These are phyloP conservation scores for Pleurotus citrinopileatus DNA, from an alignment of 768 basidiomycete species.

Conservation along the genomic window DNA sequence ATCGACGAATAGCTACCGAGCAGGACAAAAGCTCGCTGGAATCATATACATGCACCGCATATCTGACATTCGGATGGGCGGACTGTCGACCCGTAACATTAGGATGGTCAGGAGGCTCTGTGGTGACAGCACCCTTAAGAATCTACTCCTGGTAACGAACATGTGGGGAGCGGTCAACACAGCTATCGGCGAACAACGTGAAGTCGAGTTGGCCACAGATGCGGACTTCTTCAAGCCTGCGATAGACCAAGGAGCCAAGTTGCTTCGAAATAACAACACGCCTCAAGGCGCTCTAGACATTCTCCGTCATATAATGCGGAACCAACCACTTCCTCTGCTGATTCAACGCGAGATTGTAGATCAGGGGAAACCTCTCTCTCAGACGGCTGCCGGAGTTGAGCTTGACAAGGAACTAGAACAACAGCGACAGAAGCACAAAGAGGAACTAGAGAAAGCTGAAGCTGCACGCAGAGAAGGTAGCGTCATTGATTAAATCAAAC, in stretches of 20 bases:
- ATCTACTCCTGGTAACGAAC: slow-evolving; percentile 42
- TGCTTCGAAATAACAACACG: slow-evolving; percentile 2
- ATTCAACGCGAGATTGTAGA: slow-evolving; percentile 59
- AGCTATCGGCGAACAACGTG: slow-evolving; percentile 21
- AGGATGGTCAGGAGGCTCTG: slow-evolving; percentile 42
- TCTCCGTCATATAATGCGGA: slow-evolving; percentile 31
- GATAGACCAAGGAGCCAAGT: background rate
- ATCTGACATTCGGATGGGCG: slow-evolving; percentile 31
- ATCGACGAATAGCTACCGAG: slow-evolving; percentile 10
- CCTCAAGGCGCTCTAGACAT: background rate
- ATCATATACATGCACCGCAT: slow-evolving; percentile 42
- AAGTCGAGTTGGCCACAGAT: background rate
- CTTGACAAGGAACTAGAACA: slow-evolving; percentile 46
- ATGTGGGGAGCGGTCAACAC: slow-evolving; percentile 38
- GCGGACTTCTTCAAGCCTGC: slow-evolving; percentile 6
- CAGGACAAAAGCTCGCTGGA: slow-evolving; percentile 27
- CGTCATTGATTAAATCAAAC: background rate
- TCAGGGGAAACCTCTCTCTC: slow-evolving; percentile 40
- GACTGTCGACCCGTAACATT: slow-evolving; percentile 36
- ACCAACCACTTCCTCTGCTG: slow-evolving; percentile 38
- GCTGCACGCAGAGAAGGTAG: slow-evolving; percentile 38
- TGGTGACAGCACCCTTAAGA: slow-evolving; percentile 34
- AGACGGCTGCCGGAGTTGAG: slow-evolving; percentile 56
- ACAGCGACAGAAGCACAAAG: slow-evolving; percentile 41
- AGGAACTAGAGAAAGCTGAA: slow-evolving; percentile 44